Conservation (phyloP, 768 basidiomycete genomes). For the Sistotremastrum niveocremeum region DNA sequence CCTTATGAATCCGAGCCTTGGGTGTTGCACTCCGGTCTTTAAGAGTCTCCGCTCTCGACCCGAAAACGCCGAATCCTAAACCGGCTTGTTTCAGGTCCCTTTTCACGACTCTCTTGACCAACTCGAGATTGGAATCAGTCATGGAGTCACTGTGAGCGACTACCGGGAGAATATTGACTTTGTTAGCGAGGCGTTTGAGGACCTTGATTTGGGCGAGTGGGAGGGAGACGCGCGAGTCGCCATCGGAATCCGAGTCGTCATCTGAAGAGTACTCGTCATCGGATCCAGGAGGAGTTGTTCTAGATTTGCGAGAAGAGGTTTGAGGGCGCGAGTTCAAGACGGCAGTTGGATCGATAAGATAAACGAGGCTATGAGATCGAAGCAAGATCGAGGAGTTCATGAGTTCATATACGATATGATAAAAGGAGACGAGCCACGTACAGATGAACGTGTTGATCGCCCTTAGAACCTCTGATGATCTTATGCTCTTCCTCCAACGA, state of each 20-base stretch:
- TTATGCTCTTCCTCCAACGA: conserved; percentile 81
- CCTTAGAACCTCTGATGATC: conserved; percentile 74
- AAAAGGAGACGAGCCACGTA: conserved; percentile 24
- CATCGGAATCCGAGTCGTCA: conserved; percentile 39
- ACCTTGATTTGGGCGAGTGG: conserved; percentile 69
- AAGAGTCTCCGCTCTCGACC: conserved; percentile 15
- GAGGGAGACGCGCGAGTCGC: conserved; percentile 44
- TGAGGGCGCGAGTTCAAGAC: conserved; percentile 61
- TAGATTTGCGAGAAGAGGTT: conserved; percentile 23
- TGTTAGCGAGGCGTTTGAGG: conserved; percentile 57
- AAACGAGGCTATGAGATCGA: conserved; percentile 47
- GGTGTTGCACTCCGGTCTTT: neutral
- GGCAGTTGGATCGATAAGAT: conserved; percentile 69
- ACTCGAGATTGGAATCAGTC: conserved; percentile 60
- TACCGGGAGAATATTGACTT: conserved; percentile 72
- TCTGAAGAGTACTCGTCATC: conserved; percentile 35
- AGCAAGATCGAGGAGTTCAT: conserved; percentile 4
- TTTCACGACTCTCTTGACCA: conserved; percentile 62
- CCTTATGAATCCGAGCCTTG: neutral
- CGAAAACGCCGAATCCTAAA: conserved; percentile 70
- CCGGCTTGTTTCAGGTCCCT: conserved; percentile 50
- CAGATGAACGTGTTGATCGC: conserved; percentile 85
- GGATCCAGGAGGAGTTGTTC: conserved; percentile 35
- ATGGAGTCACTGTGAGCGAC: conserved; percentile 72
- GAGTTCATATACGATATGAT: conserved; percentile 8